These are phyloP conservation scores for Vitis cinerea DNA, from an alignment of 164 flowering plant species.

Conservation along the genomic window DNA sequence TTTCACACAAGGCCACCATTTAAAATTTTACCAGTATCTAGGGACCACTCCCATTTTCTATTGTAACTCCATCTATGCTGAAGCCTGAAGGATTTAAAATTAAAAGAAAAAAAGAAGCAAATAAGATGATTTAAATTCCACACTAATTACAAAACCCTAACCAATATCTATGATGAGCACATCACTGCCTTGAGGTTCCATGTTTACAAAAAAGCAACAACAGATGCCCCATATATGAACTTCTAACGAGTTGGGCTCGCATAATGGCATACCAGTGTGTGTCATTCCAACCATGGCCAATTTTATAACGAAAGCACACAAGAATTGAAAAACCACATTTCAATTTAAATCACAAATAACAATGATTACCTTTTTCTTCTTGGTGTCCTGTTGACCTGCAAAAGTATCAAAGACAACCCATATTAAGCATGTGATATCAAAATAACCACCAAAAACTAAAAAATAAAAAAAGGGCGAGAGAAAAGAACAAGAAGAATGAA, in stretches of 20 bases:
- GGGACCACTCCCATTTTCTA: too few species aligned
- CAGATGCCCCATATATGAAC: neutral
- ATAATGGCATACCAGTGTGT: too few species aligned
- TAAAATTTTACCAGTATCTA: too few species aligned
- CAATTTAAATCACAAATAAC: neutral
- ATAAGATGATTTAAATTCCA: too few species aligned
- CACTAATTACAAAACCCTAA: too few species aligned
- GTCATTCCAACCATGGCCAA: neutral
- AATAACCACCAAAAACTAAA: neutral
- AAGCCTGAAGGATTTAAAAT: too few species aligned
- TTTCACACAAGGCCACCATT: too few species aligned
- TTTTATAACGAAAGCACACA: too few species aligned
- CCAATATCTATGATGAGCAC: neutral
- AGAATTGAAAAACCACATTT: too few species aligned
- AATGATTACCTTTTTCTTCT: slow-evolving; percentile 48
- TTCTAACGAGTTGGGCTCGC: neutral
- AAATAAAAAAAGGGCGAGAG: neutral
- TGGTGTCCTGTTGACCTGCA: slow-evolving; percentile 43
- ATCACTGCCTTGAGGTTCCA: neutral
- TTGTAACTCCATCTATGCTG: too few species aligned
- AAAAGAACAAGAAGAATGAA: neutral
- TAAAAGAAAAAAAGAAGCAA: too few species aligned
- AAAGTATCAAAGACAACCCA: slow-evolving; percentile 1
- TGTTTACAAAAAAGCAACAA: neutral
- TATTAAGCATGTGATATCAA: neutral